phyloP scores from a whole-genome alignment of 2,329 filamentous ascomycete genomes.

The Epichloe coenophiala region DNA sequence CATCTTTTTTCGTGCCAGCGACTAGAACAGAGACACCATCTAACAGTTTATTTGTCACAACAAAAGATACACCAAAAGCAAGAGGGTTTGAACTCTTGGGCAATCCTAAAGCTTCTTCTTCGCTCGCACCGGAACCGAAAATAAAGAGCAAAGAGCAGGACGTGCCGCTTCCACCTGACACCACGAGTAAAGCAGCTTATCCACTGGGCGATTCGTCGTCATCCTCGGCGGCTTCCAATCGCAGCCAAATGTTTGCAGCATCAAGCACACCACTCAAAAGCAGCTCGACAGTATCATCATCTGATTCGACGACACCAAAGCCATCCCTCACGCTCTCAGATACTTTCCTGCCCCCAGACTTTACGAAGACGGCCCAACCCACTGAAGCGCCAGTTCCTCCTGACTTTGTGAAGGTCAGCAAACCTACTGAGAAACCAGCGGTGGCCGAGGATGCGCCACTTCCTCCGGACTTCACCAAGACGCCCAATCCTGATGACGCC shows the following conservation, averaged over 20 bases:
- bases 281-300: constrained; percentile 32
- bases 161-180: constrained; percentile 38
- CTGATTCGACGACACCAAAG: constrained; percentile 13
- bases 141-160: constrained; percentile 24
- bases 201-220: constrained; percentile 37
- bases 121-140: constrained; percentile 13
- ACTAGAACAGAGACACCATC: constrained; percentile 14
- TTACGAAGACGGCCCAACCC: constrained; percentile 1
- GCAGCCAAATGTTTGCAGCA: constrained; percentile 16
- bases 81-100: constrained; percentile 13
- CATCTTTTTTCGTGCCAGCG: constrained; percentile 22
- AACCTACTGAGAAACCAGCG: constrained; percentile 10
- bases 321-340: constrained; percentile 4
- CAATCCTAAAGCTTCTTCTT: constrained; percentile 7
- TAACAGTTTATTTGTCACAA: constrained; percentile 17
- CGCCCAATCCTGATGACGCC: constrained; percentile 20
- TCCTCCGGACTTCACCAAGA: constrained; percentile 6
- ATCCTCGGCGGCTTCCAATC: constrained; percentile 32
- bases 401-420: constrained; percentile 17
- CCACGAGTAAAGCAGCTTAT: constrained; percentile 39
- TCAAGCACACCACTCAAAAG: constrained; percentile 15
- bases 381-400: constrained; percentile 18
- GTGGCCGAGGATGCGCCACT: constrained; percentile 11
- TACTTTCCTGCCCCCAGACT: constrained; percentile 7
- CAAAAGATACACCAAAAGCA: constrained; percentile 15